Base-by-base conservation (phyloP, 1,139 yeast genomes). In the Yamadazyma friedrichii region DNA sequence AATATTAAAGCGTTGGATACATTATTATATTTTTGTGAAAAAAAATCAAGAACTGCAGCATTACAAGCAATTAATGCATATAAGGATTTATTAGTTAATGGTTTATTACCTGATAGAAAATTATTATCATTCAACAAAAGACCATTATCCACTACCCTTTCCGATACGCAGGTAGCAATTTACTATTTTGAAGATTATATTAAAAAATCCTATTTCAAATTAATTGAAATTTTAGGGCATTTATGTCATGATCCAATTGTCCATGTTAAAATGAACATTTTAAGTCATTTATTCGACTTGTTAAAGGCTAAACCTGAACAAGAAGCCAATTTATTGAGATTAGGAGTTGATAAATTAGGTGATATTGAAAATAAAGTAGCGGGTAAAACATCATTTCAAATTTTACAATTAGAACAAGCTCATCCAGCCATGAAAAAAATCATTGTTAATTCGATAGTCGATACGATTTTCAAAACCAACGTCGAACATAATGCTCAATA, bases 351-450 rank as follows among this genome's bases (percentile, higher is more conserved):
- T 62, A 93, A 93, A 61, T 73, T 93, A 38, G 98, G 98, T 65
- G 99, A 93, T 58, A 75, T 78, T 38, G 97, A 93, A 51, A 85
- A 87, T 50, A 89, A 88, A 59, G 96, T 93, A 9, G 80, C 96
- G 1, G 86, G 98, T 2, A 86, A 88, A 58, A 81, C 96, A 1
- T 89, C 97, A 2, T 88, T 81, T 61, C 82, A 84, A 52, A 69
- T 93, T 37, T 73, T 91, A 47, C 84, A 86, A 53, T 67, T 91
- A 39, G 88, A 91, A 61, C 95, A 88, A 61, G 86, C 83, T 3
- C 99, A 93, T 62, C 99, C 99, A 15, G 95, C 95, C 39, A 93
- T 93, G 98, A 91, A 89, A 60, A 69, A 78, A 40, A 78, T 93
- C 45, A 71, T 94, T 33, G 78, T 84, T 35, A 88, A 88, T 50